These are phyloP conservation scores for Yarrowia sp. DNA, from an alignment of 805 yeast genomes.

Conservation along the genomic window DNA sequence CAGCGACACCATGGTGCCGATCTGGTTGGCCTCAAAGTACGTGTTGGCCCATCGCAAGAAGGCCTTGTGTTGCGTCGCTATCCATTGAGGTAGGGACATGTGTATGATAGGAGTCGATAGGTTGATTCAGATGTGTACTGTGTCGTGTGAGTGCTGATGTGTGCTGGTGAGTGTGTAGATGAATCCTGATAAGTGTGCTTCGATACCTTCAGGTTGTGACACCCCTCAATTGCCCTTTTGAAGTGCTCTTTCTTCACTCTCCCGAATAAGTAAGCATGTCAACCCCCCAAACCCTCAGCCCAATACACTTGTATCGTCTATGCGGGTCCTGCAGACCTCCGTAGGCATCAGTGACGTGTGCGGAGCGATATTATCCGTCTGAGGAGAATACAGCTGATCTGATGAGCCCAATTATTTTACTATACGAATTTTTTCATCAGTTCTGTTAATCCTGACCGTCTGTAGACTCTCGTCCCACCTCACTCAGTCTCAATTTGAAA, in stretches of 20 bases:
- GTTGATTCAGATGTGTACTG: no score
- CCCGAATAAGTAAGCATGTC: conserved; percentile 5
- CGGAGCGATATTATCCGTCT: neutral
- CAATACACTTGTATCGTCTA: conserved; percentile 23
- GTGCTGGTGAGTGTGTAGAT: neutral
- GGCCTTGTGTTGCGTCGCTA: conserved; percentile 52
- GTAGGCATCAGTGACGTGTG: neutral
- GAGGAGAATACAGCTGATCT: no score
- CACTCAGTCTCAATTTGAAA: neutral
- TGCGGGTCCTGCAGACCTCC: conserved; percentile 12
- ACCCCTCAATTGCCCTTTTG: neutral
- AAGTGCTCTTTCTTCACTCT: conserved; percentile 1
- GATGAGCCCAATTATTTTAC: no score
- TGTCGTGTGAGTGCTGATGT: no score
- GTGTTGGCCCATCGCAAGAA: conserved; percentile 53
- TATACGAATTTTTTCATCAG: no score
- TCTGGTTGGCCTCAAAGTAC: conserved; percentile 46
- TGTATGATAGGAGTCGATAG: no score
- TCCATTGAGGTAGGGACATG: conserved; percentile 51
- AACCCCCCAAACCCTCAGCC: conserved; percentile 14
- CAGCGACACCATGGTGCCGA: conserved; percentile 46
- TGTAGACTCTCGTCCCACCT: no score
- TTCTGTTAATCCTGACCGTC: no score
- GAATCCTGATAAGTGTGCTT: neutral
- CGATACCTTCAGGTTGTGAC: no score